Base-by-base conservation (phyloP, 177 flowering plant genomes). In the Vitis hybrid region DNA sequence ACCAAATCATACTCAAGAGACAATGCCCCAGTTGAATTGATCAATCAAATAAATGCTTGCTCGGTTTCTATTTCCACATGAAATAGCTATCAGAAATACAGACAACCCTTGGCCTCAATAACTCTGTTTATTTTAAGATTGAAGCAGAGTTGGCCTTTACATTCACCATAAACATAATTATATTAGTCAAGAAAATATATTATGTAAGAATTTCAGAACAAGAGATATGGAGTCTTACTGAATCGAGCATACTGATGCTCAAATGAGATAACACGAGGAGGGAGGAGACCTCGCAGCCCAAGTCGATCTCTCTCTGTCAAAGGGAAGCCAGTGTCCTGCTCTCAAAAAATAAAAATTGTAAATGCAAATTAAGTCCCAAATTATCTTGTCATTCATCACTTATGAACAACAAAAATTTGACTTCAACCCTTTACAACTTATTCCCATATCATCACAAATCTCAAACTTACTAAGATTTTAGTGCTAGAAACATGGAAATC, bases 201-300 rank as follows among this genome's bases (percentile, higher is more conserved):
- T 52, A 7, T 46, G 0, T 17, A n/a, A 63, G 21, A 35, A 62
- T 46, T 27, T 18, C 35, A 4, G 11, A 50, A 18, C n/a, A 57
- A 30, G 17, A 59, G 59, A 27, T 18, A 32, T 15, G n/a, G 51
- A 58, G 8, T 6, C 97, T 87, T 65, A 96, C 99, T 93, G 73
- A 96, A 96, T 60, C 99, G 97, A 60, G 66, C 94, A 88, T 93
- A 86, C 78, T 96, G 99, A 73, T 96, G 97, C 82, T 91, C 94
- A 73, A 96, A 96, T 54, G 99, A 90, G 70, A 96, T 85, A 66
- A 96, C 88, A 48, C 99, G 97, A 68, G 98, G 99, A 32, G 99
- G 99, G 52, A 96, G 94, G 58, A 96, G 94, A 54, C 99, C 99
- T 10, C 99, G 97, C n/a, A 96, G 94, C 54, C 99, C 99, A 21